A percentile compares a stretch with the other conserved stretches of the same genome.
Conservation (phyloP, 371 early-diverging fungal species). For the Syncephalis plumigaleata region DNA sequence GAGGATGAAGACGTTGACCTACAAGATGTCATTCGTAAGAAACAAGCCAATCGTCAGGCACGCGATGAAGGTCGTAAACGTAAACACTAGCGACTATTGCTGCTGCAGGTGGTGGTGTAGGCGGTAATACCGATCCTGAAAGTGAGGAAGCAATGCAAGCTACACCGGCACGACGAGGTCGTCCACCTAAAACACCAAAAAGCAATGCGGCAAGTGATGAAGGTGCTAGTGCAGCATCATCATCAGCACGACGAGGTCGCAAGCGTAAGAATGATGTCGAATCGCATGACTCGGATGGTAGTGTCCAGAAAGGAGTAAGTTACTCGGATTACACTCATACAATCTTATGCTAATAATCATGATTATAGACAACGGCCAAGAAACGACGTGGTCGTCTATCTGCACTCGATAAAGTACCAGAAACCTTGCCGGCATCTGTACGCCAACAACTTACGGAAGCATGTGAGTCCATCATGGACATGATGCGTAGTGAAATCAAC, state of each 20-base stretch:
- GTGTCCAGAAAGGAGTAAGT: neutral
- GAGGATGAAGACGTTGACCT: constrained; percentile 42
- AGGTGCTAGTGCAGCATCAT: constrained; percentile 6
- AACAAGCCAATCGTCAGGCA: constrained; percentile 24
- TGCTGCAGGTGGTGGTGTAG: constrained; percentile 9
- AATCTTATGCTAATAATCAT: neutral
- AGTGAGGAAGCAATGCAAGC: constrained; percentile 7
- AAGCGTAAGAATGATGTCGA: constrained; percentile 9
- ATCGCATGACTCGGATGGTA: neutral
- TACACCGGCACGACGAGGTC: constrained; percentile 7
- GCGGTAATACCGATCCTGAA: neutral
- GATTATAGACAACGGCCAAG: constrained; percentile 10
- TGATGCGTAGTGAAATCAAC: neutral
- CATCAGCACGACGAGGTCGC: constrained; percentile 9
- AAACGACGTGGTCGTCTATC: constrained; percentile 6
- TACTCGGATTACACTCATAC: neutral
- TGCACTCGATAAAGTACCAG: constrained; percentile 10
- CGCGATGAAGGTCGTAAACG: constrained; percentile 8
- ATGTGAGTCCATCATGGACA: constrained; percentile 27
- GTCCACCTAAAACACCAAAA: constrained; percentile 1
- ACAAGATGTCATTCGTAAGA: constrained; percentile 33
- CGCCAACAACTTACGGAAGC: constrained; percentile 28
- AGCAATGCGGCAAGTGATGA: constrained; percentile 6
- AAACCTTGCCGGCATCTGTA: constrained; percentile 15
- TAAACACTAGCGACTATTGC: constrained; percentile 6